phyloP scores from a whole-genome alignment of 805 yeast species.

The Monosporozyma aerobia region DNA sequence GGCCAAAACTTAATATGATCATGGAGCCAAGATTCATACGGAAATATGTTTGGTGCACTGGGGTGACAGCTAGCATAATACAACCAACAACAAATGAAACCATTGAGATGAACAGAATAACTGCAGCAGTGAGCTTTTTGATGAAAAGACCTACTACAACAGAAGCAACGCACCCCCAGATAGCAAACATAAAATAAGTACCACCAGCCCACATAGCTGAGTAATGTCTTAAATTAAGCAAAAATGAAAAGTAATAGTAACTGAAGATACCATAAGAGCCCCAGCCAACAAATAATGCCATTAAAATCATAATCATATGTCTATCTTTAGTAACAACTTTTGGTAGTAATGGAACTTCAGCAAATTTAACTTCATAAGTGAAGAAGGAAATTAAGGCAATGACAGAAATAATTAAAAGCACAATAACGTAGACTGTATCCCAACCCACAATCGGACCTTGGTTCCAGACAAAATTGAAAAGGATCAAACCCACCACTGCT shows the following conservation, averaged over 20 bases:
- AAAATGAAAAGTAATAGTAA: conserved; percentile 49
- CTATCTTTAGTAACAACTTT: conserved; percentile 36
- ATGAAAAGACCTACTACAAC: conserved; percentile 41
- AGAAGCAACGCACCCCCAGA: conserved; percentile 51
- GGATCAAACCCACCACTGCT: conserved; percentile 51
- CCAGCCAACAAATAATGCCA: conserved; percentile 58
- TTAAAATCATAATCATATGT: conserved; percentile 38
- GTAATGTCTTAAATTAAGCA: conserved; percentile 42
- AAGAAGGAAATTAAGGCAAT: conserved; percentile 38
- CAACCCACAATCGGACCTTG: conserved; percentile 72
- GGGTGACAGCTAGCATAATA: conserved; percentile 45
- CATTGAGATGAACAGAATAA: conserved; percentile 42
- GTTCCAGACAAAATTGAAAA: conserved; percentile 63
- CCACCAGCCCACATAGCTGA: conserved; percentile 39
- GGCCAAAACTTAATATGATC: conserved; percentile 55
- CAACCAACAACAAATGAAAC: conserved; percentile 47
- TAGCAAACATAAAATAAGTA: conserved; percentile 36
- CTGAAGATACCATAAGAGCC: conserved; percentile 69
- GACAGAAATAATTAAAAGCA: conserved; percentile 43
- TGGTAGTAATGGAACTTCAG: conserved; percentile 48
- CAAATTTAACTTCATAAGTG: conserved; percentile 38
- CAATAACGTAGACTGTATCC: conserved; percentile 49
- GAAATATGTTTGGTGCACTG: conserved; percentile 53
- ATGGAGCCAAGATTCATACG: conserved; percentile 46
- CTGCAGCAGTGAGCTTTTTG: conserved; percentile 39